Evolutionary conservation across 495 filamentous ascomycete genomes (phyloP), one percentile per base, ranked within the genome.

Genomic region (Staphylotrichum tortipilum): DNA sequence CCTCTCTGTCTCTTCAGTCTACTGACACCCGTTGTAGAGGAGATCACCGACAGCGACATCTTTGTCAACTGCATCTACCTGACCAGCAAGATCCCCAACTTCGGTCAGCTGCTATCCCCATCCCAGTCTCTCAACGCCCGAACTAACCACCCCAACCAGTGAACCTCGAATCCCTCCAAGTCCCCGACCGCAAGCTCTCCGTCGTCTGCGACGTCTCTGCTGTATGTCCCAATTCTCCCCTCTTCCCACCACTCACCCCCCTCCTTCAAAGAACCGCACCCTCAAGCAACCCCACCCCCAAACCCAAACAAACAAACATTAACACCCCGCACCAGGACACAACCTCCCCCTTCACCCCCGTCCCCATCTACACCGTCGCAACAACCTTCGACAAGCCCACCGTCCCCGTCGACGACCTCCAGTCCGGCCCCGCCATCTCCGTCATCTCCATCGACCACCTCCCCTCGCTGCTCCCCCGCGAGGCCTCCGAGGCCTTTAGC

Each of bases 41-140:
- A 96, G 69, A 92, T 96, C 62, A 71, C 85, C 49, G 83, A 89
- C 59, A 72, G 67, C 53, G 79, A 82, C 55, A 88, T 94, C 58
- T 92, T 94, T 64, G 74, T 95, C 65, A 95, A 94, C 75, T 94
- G 87, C 76, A 91, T 95, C 57, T 95, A 95, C 68, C 79, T 96
- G 14, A 77, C 73, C 36, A 58, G 47, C 50, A 64, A 67, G 47
- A 66, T 68, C 30, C 62, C 65, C 46, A 60, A 63, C 52, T 66
- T 66, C 19, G 59, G 62, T 64, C 39, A 29, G 54, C 15, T 1
- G 9, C 37, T 7, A n/a, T 14, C 14, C n/a, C 9, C 36, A 14
- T 18, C 30, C 26, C 4, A 21, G 15, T 6, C 7, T 18, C 19
- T n/a, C n/a, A 34, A 19, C 29, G 24, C 2, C 36, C 3, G 21